Percentiles rank a stretch among this genome's conserved stretches.
Conservation (phyloP, 345 rosid species). For the Pseudoturritis turrita region DNA sequence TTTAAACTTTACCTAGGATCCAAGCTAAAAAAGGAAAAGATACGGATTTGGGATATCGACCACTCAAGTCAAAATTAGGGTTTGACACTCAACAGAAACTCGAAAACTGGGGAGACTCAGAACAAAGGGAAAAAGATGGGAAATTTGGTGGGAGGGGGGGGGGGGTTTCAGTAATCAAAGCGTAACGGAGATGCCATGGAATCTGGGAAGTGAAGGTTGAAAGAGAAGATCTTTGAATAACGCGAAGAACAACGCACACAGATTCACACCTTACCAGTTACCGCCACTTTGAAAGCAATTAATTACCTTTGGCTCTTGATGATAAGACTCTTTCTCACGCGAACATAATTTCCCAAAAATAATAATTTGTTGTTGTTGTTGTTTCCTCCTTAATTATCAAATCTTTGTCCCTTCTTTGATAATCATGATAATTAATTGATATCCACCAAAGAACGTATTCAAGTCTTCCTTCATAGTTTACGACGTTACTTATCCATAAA, state of each 20-base stretch:
- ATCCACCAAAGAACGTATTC: background rate
- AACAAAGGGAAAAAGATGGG: background rate
- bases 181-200: background rate
- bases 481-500: background rate
- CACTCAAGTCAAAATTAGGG: conserved; percentile 14
- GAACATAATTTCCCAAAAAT: background rate
- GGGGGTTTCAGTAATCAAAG: background rate
- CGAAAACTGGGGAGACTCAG: background rate
- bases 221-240: background rate
- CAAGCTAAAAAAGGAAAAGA: too few species aligned
- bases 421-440: background rate
- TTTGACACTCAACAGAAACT: background rate
- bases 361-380: too few species aligned
- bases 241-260: background rate
- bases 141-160: too few species aligned
- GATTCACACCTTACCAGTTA: conserved; percentile 4
- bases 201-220: background rate
- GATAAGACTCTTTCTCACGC: background rate
- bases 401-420: background rate
- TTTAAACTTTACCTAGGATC: too few species aligned
- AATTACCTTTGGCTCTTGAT: conserved; percentile 2
- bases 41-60: too few species aligned
- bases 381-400: background rate
- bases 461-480: background rate
- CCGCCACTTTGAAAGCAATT: too few species aligned